Base-by-base conservation (phyloP, 805 yeast species). In the Candida patagonica region DNA sequence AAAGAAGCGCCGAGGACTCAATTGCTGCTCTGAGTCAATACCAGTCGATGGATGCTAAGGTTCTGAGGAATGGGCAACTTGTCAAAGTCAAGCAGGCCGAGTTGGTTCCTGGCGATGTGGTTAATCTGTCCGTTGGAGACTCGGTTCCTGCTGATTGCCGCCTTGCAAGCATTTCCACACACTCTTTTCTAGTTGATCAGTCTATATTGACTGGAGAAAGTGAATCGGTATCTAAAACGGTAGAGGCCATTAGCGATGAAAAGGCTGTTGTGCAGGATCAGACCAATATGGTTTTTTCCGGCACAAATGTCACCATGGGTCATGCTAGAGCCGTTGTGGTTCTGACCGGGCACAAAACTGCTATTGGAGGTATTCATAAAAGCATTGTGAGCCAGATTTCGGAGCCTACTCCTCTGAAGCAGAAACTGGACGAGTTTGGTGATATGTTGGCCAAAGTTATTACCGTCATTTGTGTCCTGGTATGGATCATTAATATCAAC, bases 371-470 rank as follows among this genome's bases (percentile, higher is more conserved):
- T 37, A 95, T 89, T 10, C 89, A 86, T 56, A 86, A 80, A 49
- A 86, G 89, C 94, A 85, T 89, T 58, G 56, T 55, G 36, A 51
- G 94, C 73, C 80, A 33, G 78, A 76, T 42, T 86, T 89, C 52
- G 96, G 89, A 88, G 62, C 97, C 96, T 61, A 89, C 98, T 16
- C 98, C 98, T 2, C 66, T 89, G 52, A 97, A 89, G 63, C 73
- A 76, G 47, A 80, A 94, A 8, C 88, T 89, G 96, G 96, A 87
- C 56, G 80, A 82, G 54, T 69, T 89, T 47, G 97, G 97, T 37
- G 82, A 83, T 53, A 94, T 88, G 54, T 68, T 89, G 30, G 84
- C 95, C 0, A 60, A 80, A 26, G 77, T 83, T 54, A 80, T 92
- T 60, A 88, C 92, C 61, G 74, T 69, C 24, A 79, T 88, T 23